phyloP scores from a whole-genome alignment of 192 early-diverging fungal genomes.

The Funneliformis geosporum region DNA sequence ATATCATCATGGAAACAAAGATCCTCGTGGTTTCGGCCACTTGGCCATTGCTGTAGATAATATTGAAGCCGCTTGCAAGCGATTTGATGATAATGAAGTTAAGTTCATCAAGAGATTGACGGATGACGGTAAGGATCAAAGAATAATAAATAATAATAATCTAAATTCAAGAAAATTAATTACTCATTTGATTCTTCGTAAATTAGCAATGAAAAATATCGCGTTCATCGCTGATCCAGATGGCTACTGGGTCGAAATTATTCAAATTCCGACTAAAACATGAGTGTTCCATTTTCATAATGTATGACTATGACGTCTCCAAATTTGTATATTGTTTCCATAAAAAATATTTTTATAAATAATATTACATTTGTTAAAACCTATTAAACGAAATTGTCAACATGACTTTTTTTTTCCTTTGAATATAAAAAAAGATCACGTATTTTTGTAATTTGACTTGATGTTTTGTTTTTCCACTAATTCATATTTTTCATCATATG shows the following conservation, averaged over 20 bases:
- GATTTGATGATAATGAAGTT: slow-evolving; percentile 70
- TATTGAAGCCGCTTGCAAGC: slow-evolving; percentile 73
- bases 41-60: slow-evolving; percentile 80
- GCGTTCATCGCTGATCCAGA: slow-evolving; percentile 85
- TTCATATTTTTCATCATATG: too few species aligned
- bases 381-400: too few species aligned
- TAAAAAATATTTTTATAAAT: too few species aligned
- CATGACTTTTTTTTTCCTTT: too few species aligned
- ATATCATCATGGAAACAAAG: slow-evolving; percentile 74
- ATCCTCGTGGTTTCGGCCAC: slow-evolving; percentile 79
- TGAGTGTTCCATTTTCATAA: too few species aligned
- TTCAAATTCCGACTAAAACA: neutral
- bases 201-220: slow-evolving; percentile 70
- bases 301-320: too few species aligned
- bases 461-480: too few species aligned
- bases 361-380: too few species aligned
- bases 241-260: slow-evolving; percentile 78
- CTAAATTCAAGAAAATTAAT: neutral
- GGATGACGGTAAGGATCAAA: slow-evolving; percentile 51
- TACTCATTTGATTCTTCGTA: neutral
- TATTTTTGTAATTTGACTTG: too few species aligned
- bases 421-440: too few species aligned
- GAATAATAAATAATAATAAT: neutral
- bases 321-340: too few species aligned
- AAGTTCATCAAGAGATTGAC: slow-evolving; percentile 73